These are phyloP conservation scores for Geotrichum citri-aurantii DNA, from an alignment of 1,139 yeast species.

Conservation along the genomic window DNA sequence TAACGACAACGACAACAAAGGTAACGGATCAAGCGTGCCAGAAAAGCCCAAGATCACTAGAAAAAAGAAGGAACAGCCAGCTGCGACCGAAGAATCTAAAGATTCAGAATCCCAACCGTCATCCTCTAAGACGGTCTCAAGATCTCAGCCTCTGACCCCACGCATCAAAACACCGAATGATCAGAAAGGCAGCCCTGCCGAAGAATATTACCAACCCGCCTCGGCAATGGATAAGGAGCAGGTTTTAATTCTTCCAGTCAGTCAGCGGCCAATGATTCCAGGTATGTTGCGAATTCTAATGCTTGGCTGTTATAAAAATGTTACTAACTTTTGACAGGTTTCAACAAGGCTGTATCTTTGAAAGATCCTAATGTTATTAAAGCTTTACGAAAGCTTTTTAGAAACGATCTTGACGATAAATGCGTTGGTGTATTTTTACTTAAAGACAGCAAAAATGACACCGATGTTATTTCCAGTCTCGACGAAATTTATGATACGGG, in stretches of 20 bases:
- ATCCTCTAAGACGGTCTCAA: background rate
- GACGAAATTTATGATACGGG: conserved; percentile 74
- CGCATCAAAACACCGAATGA: conserved; percentile 11
- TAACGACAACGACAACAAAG: conserved; percentile 4
- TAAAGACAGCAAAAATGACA: conserved; percentile 63
- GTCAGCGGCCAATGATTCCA: background rate
- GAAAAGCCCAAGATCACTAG: conserved; percentile 9
- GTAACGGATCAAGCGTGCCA: background rate
- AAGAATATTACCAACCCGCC: conserved; percentile 16
- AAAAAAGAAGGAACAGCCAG: conserved; percentile 10
- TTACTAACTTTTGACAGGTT: conserved; percentile 34
- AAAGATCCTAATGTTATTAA: conserved; percentile 77
- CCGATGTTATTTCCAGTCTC: conserved; percentile 59
- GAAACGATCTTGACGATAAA: conserved; percentile 56
- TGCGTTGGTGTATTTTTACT: conserved; percentile 79
- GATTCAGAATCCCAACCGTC: background rate
- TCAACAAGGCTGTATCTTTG: conserved; percentile 66
- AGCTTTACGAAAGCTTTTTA: conserved; percentile 69
- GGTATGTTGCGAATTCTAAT: background rate
- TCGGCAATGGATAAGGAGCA: conserved; percentile 17
- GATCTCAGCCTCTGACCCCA: conserved; percentile 11
- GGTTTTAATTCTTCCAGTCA: conserved; percentile 13
- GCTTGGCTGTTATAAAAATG: conserved; percentile 21
- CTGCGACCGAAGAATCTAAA: background rate
- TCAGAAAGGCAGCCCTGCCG: conserved; percentile 15